phyloP scores from a whole-genome alignment of 1,284 basidiomycete genomes.

The Takashimella koratensis region DNA sequence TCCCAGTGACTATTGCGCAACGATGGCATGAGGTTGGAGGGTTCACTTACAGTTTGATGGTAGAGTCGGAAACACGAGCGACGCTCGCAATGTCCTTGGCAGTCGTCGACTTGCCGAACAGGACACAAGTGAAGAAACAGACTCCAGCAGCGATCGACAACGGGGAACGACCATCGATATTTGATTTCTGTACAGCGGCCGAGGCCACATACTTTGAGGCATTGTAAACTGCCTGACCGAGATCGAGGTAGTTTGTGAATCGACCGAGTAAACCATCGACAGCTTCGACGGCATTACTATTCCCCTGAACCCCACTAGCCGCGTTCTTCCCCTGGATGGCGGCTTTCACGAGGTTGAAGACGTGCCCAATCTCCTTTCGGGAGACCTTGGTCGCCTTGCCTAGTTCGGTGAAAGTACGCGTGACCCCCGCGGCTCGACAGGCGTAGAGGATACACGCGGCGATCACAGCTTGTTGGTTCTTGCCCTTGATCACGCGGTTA shows the following conservation, averaged over 20 bases:
- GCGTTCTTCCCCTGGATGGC: conserved; percentile 19
- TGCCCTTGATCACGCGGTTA: conserved; percentile 82
- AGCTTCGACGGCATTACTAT: conserved; percentile 54
- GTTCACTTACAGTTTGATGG: conserved; percentile 67
- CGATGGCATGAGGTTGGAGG: neutral
- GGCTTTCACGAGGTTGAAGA: conserved; percentile 62
- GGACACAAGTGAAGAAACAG: conserved; percentile 84
- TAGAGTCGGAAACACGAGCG: conserved; percentile 96
- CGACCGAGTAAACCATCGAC: conserved; percentile 85
- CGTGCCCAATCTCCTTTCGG: conserved; percentile 86
- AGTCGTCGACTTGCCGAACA: conserved; percentile 70
- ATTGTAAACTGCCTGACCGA: conserved; percentile 36
- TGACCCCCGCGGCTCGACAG: conserved; percentile 88
- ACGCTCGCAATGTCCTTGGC: conserved; percentile 85
- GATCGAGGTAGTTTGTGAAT: conserved; percentile 74
- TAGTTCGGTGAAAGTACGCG: conserved; percentile 93
- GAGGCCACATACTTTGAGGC: conserved; percentile 82
- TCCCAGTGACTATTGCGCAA: neutral
- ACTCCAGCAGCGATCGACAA: conserved; percentile 95
- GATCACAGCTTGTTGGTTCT: conserved; percentile 82
- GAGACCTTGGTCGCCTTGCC: conserved; percentile 87
- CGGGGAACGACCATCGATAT: conserved; percentile 88
- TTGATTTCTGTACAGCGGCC: conserved; percentile 73
- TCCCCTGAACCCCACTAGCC: conserved; percentile 14
- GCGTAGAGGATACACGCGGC: conserved; percentile 98